Percentiles rank a stretch among this genome's conserved stretches.
These are phyloP conservation scores for Articulospora tetracladia DNA, from an alignment of 495 filamentous ascomycete species.

Conservation along the genomic window DNA sequence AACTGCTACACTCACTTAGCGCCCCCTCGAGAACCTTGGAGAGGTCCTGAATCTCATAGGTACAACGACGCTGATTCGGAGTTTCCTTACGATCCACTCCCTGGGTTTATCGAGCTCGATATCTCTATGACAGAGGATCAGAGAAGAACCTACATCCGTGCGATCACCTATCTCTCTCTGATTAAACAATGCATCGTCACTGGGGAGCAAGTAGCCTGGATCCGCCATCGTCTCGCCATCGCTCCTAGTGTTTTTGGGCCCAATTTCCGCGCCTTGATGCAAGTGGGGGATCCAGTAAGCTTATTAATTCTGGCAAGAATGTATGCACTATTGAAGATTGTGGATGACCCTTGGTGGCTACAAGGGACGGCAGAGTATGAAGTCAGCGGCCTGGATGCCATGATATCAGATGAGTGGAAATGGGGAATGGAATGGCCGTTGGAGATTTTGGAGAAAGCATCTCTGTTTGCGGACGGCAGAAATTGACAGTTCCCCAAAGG, in stretches of 20 bases:
- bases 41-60: not conserved
- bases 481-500: no score
- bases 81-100: slow-evolving; percentile 3
- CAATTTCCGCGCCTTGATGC: not conserved
- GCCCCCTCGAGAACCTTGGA: not conserved
- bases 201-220: not conserved
- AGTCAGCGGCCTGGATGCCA: not conserved
- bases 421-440: slow-evolving; percentile 7
- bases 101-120: not conserved
- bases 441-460: slow-evolving; percentile 1
- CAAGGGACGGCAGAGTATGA: slow-evolving; percentile 9
- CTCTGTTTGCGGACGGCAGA: not conserved
- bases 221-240: not conserved
- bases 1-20: slow-evolving; percentile 1
- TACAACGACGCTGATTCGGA: not conserved
- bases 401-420: not conserved
- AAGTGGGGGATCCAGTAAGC: not conserved
- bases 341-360: slow-evolving; percentile 8
- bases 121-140: not conserved
- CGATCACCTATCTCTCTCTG: not conserved
- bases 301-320: slow-evolving; percentile 4
- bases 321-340: not conserved
- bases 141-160: not conserved
- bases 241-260: slow-evolving; percentile 1
- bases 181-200: not conserved